Evolutionary conservation across 2,329 filamentous ascomycete species (phyloP).

Genomic region (Leptosphaerulina australis): DNA sequence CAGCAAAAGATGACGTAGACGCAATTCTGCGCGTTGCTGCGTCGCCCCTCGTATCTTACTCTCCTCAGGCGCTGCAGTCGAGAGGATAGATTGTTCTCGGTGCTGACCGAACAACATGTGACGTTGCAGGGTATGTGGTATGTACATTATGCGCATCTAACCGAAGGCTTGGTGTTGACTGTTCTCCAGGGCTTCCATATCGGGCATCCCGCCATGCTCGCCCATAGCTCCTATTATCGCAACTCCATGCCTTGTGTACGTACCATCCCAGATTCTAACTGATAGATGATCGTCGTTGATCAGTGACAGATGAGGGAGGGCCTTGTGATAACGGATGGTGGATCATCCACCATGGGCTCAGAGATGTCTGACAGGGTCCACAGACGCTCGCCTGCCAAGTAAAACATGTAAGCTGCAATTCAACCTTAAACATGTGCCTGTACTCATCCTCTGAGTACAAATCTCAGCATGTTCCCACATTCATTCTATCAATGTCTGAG

Average conservation of each 20-base stretch:
- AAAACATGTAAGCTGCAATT: not conserved
- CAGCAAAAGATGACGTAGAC: not conserved
- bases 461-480: not conserved
- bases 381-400: slow-evolving; percentile 8
- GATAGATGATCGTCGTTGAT: not conserved
- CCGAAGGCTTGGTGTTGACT: slow-evolving; percentile 15
- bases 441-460: not conserved
- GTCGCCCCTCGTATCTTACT: slow-evolving; percentile 4
- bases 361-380: slow-evolving; percentile 4
- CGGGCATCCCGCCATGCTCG: not conserved
- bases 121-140: slow-evolving; percentile 11
- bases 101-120: slow-evolving; percentile 8
- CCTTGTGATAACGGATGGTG: not conserved
- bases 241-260: not conserved
- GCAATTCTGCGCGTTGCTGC: slow-evolving; percentile 3
- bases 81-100: not conserved
- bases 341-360: not conserved
- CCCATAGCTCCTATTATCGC: not conserved
- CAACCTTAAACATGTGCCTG: not conserved
- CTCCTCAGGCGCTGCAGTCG: not conserved
- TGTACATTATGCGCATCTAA: slow-evolving; percentile 5
- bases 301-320: not conserved
- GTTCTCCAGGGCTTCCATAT: not conserved
- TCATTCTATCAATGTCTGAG: not conserved
- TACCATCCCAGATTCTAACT: not conserved